These are phyloP conservation scores for Apiospora saccharicola DNA, from an alignment of 2,329 filamentous ascomycete species.

Conservation along the genomic window DNA sequence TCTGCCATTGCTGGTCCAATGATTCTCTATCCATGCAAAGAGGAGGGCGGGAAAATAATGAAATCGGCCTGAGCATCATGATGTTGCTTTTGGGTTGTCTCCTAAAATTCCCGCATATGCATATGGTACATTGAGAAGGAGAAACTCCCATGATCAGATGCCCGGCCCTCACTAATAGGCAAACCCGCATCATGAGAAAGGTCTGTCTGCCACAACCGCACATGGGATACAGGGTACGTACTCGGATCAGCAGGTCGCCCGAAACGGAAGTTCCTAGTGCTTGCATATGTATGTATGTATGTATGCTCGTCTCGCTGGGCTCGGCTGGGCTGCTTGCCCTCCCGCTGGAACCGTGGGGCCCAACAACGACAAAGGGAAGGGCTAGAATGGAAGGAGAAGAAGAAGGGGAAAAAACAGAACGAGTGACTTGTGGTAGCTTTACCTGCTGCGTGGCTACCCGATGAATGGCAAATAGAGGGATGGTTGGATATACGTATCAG, in stretches of 20 bases:
- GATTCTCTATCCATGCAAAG: background rate
- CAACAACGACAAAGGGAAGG: background rate
- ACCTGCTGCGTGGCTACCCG: background rate
- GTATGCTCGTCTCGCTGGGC: background rate
- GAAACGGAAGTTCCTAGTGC: conserved; percentile 9
- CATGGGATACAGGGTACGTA: background rate
- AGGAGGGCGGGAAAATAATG: background rate
- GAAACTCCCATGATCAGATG: background rate
- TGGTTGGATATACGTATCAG: background rate
- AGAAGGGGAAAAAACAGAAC: background rate
- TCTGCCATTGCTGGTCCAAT: background rate
- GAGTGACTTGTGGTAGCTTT: background rate
- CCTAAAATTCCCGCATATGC: background rate
- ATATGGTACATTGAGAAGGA: background rate
- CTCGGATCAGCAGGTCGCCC: conserved; percentile 1
- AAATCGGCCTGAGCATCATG: background rate
- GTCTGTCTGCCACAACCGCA: background rate
- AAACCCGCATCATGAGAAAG: background rate
- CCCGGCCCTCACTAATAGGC: background rate
- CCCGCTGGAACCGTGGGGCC: conserved; percentile 9
- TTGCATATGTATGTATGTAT: background rate
- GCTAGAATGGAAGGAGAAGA: too few relatives aligned
- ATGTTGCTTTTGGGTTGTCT: background rate
- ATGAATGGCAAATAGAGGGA: background rate
- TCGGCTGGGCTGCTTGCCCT: background rate